Percentiles rank a stretch among this genome's conserved stretches.
Evolutionary conservation across 2,329 filamentous ascomycete genomes (phyloP).

Genomic region (Ophiosphaerella narmari): DNA sequence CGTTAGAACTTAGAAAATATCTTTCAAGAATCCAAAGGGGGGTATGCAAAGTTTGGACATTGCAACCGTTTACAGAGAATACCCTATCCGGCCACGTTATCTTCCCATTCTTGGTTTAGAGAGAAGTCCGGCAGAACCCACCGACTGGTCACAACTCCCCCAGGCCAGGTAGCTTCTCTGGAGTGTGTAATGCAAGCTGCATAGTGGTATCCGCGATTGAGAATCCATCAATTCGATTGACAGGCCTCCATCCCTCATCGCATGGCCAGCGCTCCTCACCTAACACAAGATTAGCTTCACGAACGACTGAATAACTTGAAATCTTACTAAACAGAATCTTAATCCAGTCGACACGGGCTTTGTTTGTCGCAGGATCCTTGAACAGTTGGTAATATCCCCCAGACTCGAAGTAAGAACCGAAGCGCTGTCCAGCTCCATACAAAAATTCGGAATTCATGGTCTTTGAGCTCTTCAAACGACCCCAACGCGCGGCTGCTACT

Average conservation of each 20-base stretch:
- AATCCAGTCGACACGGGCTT: constrained; percentile 19
- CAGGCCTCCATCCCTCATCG: constrained; percentile 26
- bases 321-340: constrained; percentile 32
- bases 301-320: not conserved
- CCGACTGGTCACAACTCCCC: not conserved
- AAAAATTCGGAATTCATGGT: constrained; percentile 20
- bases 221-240: constrained; percentile 7
- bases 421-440: constrained; percentile 13
- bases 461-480: constrained; percentile 17
- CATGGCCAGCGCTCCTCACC: constrained; percentile 28
- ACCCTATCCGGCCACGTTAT: no score
- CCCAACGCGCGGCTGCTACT: constrained; percentile 14
- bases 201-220: constrained; percentile 8
- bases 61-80: no score
- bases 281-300: constrained; percentile 3
- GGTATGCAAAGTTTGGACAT: no score
- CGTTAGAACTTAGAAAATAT: no score
- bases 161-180: constrained; percentile 9
- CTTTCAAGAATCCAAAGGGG: no score
- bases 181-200: constrained; percentile 19
- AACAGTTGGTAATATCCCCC: constrained; percentile 22
- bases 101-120: no score
- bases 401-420: constrained; percentile 27
- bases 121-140: no score
- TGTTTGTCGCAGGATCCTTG: constrained; percentile 13